These are phyloP conservation scores for Neurospora intermedia DNA, from an alignment of 495 filamentous ascomycete genomes.

Conservation along the genomic window DNA sequence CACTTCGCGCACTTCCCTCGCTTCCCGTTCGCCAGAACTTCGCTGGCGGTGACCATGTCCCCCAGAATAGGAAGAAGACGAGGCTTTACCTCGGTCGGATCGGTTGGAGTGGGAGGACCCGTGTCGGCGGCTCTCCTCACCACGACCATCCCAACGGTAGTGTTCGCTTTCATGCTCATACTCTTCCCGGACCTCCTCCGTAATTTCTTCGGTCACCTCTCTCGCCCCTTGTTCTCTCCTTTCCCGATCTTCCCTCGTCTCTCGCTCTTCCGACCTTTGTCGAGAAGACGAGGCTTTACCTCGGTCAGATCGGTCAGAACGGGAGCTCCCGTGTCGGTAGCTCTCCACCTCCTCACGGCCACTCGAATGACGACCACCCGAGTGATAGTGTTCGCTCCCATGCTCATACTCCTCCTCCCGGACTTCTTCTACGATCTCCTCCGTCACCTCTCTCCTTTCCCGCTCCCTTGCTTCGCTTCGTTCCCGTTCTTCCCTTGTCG, in stretches of 20 bases:
- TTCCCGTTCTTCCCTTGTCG: conserved; percentile 14
- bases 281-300: background rate
- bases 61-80: background rate
- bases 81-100: background rate
- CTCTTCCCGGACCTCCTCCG: conserved; percentile 74
- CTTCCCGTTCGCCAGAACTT: conserved; percentile 2
- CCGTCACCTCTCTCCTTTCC: conserved; percentile 39
- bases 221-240: background rate
- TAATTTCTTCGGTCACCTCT: conserved; percentile 60
- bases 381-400: background rate
- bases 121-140: background rate
- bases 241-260: conserved; percentile 48
- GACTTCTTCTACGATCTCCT: conserved; percentile 77
- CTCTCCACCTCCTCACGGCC: background rate
- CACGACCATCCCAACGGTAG: background rate
- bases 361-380: background rate
- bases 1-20: conserved; percentile 12
- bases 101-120: background rate
- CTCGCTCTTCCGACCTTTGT: background rate
- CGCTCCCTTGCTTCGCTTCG: background rate
- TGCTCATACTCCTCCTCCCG: conserved; percentile 46
- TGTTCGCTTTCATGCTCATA: background rate
- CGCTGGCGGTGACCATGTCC: background rate
- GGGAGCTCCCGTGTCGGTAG: background rate
- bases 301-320: background rate